Evolutionary conservation across 176 grass and related monocot genomes (phyloP), one percentile per base, ranked within the genome.

Genomic region (Rhipidocladum racemiflorum): DNA sequence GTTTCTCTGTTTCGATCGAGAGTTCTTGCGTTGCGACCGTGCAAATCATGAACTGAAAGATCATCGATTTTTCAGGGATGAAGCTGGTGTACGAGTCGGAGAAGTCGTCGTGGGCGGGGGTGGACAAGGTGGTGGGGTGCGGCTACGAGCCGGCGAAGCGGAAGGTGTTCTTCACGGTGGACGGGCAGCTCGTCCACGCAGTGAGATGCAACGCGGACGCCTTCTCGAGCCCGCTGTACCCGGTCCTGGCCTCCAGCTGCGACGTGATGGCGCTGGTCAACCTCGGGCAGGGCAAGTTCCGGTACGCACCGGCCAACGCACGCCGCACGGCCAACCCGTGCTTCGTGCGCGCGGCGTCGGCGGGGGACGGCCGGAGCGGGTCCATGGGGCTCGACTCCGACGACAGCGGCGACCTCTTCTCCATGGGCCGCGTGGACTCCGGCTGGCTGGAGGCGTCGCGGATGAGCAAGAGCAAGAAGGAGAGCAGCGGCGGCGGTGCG

Each of bases 351-450:
- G 73, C 91, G 32, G 38, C 61, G 43, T 90, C 89, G 4, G 5
- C 13, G 0, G 83, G 60, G 3, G 86, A 86, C 74, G 69, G 39
- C 30, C 77, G 56, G 45, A 53, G 73, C 50, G 81, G 78, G 0
- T 65, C 84, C 0, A 28, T 73, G 17, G 82, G 44, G 1, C 65
- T 91, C 9, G 83, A 89, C 57, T 93, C 78, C 75, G 93, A 99
- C 75, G 91, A 96, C 61, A 99, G 97, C 84, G 93, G 87, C 5
- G 97, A 99, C 29, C 91, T 99, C 1, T 99, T 99, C 93, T 99
- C 97, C 42, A 85, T 99, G 85, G 97, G 91, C 8, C 74, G 91
- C 28, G 90, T 92, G 2, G 92, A 97, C 86, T 89, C 88, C 13
- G 78, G 82, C 10, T 98, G 92, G 92, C 76, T 85, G 9, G 88